Evolutionary conservation across 2,329 filamentous ascomycete species (phyloP), one percentile per base, ranked within the genome.

Genomic region (Penicillium sp.): DNA sequence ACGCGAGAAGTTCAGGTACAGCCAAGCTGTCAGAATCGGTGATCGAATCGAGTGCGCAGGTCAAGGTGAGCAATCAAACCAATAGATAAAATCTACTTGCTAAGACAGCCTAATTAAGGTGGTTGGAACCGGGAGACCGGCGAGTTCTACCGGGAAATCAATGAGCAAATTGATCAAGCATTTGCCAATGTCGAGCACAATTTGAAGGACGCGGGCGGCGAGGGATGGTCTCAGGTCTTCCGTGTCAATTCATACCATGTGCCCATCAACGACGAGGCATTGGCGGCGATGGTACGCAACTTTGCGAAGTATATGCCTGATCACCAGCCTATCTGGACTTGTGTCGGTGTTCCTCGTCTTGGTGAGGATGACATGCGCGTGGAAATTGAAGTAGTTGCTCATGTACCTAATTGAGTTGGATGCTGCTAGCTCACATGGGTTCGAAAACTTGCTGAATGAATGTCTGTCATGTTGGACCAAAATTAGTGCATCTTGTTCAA

Each of bases 381-480:
- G 2, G 83, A 86, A 69, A 81, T 86, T 66, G 83, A 86, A 66
- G 82, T 83, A 5, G 71, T 72, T 6, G 81, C 81, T 1, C 69
- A 79, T 67, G 76, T 32, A 32, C 31, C 31, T 32, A 32, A 32
- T 9, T 32, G 31, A 32, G 24, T 7, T 7, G 5, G 24, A 27
- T 27, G 24, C 24, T 27, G 24, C 2, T 27, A 27, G 24, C 24
- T 27, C 24, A 27, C 7, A n/a, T n/a, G n/a, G n/a, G n/a, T n/a
- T n/a, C n/a, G n/a, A n/a, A n/a, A n/a, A n/a, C n/a, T n/a, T n/a
- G n/a, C n/a, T n/a, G n/a, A n/a, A n/a, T n/a, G n/a, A n/a, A n/a
- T n/a, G 7, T 27, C 5, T 27, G 5, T 27, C 7, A 27, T 27
- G 24, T 5, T 27, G 24, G 24, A 4, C 24, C 24, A 27, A 27